Percentiles rank a stretch among this genome's conserved stretches.
Conservation (phyloP, 2,329 filamentous ascomycete genomes). For the Fusarium zealandicum region DNA sequence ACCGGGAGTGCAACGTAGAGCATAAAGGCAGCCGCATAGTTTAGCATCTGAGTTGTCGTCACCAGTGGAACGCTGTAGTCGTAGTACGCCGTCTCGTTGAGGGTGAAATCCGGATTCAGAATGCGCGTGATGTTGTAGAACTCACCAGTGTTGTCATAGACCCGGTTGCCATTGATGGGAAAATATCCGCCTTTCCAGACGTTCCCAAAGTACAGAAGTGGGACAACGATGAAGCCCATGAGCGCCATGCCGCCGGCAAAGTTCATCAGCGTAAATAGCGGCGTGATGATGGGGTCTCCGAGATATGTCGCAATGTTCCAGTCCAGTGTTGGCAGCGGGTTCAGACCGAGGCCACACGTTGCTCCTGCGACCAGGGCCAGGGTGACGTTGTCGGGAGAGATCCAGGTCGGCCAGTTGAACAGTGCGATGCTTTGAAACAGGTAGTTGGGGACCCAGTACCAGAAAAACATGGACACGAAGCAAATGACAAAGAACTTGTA, state of each 20-base stretch:
- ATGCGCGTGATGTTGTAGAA: slow-evolving; percentile 61
- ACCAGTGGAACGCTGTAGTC: slow-evolving; percentile 64
- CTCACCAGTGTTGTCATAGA: slow-evolving; percentile 63
- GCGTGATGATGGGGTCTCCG: slow-evolving; percentile 43
- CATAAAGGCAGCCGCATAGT: slow-evolving; percentile 44
- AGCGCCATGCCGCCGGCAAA: slow-evolving; percentile 51
- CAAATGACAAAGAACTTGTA: slow-evolving; percentile 53
- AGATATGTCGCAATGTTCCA: slow-evolving; percentile 48
- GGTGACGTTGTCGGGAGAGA: slow-evolving; percentile 50
- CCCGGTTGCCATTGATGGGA: slow-evolving; percentile 61
- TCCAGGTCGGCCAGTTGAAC: slow-evolving; percentile 62
- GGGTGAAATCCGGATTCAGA: slow-evolving; percentile 55
- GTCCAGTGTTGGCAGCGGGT: slow-evolving; percentile 50
- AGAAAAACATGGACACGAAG: slow-evolving; percentile 56
- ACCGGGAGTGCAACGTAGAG: slow-evolving; percentile 42
- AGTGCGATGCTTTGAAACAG: slow-evolving; percentile 54
- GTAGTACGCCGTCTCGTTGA: slow-evolving; percentile 60
- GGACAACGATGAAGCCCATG: slow-evolving; percentile 59
- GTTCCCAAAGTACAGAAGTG: slow-evolving; percentile 57
- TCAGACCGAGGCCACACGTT: slow-evolving; percentile 49
- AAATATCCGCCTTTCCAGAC: slow-evolving; percentile 60
- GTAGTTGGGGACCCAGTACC: slow-evolving; percentile 60
- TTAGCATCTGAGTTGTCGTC: slow-evolving; percentile 47
- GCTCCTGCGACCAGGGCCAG: slow-evolving; percentile 47
- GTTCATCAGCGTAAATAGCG: slow-evolving; percentile 43